These are phyloP conservation scores for Tetradesmus lagerheimii DNA, from an alignment of 139 green algal genomes.

Conservation along the genomic window DNA sequence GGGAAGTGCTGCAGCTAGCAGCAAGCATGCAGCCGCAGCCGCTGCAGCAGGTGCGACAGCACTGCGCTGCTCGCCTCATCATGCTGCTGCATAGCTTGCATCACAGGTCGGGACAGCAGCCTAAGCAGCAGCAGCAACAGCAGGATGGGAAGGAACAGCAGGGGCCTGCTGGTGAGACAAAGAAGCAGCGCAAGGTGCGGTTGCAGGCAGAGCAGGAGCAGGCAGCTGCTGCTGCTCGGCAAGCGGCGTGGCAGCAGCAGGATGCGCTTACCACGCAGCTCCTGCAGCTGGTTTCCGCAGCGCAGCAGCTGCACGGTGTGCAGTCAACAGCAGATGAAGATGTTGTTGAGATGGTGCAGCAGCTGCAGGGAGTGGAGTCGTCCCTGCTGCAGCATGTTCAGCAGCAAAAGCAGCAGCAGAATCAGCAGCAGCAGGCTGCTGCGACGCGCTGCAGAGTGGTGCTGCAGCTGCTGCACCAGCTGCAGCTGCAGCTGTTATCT, in stretches of 20 bases:
- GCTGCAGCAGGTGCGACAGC: conserved; percentile 47
- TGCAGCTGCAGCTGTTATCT: conserved; percentile 74
- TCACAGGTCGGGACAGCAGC: conserved; percentile 41
- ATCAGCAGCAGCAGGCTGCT: conserved; percentile 1
- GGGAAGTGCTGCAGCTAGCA: neutral
- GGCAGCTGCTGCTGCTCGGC: conserved; percentile 65
- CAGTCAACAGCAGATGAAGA: conserved; percentile 10
- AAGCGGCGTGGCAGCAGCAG: conserved; percentile 61
- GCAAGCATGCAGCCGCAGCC: conserved; percentile 36
- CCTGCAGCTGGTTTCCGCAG: conserved; percentile 16
- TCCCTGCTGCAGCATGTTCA: conserved; percentile 6
- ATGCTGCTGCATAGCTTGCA: conserved; percentile 46
- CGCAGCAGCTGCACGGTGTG: neutral
- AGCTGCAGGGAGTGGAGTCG: conserved; percentile 2
- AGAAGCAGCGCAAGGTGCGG: conserved; percentile 6
- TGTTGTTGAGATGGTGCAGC: conserved; percentile 35
- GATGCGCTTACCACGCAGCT: conserved; percentile 36
- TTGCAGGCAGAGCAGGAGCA: conserved; percentile 29
- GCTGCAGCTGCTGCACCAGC: conserved; percentile 63
- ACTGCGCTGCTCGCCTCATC: conserved; percentile 67
- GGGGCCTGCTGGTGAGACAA: neutral
- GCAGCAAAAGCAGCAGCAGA: conserved; percentile 22
- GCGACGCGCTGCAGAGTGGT: conserved; percentile 40
- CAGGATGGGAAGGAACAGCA: neutral
- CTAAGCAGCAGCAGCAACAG: conserved; percentile 41